Conservation (phyloP, 129 eudicot species). For the Oenanthe sinensis region DNA sequence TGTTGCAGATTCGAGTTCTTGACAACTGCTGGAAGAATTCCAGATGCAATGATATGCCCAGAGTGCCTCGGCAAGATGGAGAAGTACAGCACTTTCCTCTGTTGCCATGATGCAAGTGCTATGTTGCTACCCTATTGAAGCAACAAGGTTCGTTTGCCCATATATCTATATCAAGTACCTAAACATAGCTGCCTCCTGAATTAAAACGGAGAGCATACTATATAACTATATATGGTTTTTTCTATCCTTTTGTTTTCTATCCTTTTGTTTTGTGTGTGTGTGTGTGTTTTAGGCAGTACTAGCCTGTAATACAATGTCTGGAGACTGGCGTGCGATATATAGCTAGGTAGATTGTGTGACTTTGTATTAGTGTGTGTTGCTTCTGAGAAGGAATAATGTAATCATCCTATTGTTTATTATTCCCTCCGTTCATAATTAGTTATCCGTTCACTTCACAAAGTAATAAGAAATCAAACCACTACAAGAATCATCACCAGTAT, state of each 20-base stretch:
- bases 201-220: background rate
- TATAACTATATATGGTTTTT: background rate
- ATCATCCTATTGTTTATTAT: no score
- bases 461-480: no score
- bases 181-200: background rate
- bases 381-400: background rate
- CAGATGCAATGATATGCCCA: slow-evolving; percentile 63
- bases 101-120: slow-evolving; percentile 58
- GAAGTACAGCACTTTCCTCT: slow-evolving; percentile 49
- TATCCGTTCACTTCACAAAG: no score
- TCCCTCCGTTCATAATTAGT: no score
- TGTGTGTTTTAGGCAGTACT: background rate
- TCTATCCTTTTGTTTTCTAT: no score
- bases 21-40: slow-evolving; percentile 42
- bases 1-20: slow-evolving; percentile 68
- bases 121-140: slow-evolving; percentile 29
- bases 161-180: no score
- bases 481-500: no score
- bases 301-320: background rate
- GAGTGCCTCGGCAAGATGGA: slow-evolving; percentile 74
- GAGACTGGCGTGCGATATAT: background rate
- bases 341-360: background rate
- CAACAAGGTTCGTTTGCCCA: no score
- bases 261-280: background rate
- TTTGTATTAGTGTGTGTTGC: background rate